Evolutionary conservation across 495 filamentous ascomycete genomes (phyloP).

Genomic region (Hamigera avellanea): DNA sequence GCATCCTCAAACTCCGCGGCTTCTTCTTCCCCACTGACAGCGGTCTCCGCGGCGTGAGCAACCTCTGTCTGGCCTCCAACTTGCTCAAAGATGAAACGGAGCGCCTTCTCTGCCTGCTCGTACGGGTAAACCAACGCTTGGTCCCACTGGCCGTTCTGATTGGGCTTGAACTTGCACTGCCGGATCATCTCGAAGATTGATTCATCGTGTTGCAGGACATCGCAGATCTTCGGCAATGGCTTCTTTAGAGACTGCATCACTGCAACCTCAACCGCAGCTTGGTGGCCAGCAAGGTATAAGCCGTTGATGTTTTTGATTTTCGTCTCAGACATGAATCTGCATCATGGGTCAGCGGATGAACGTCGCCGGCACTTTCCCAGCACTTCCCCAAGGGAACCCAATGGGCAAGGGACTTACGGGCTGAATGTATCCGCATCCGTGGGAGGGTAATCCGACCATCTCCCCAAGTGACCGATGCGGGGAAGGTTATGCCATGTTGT

Average conservation of each 20-base stretch:
- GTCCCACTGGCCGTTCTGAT: conserved; percentile 13
- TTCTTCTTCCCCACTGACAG: conserved; percentile 2
- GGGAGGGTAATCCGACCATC: conserved; percentile 30
- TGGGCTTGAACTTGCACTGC: conserved; percentile 17
- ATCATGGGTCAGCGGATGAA: not conserved
- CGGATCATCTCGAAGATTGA: conserved; percentile 14
- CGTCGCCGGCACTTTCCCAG: not conserved
- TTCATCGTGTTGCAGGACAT: conserved; percentile 19
- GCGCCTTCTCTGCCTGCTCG: conserved; percentile 15
- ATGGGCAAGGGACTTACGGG: conserved; percentile 13
- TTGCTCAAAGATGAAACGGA: conserved; percentile 29
- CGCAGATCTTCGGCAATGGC: conserved; percentile 16
- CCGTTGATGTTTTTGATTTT: conserved; percentile 12
- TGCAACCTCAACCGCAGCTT: conserved; percentile 36
- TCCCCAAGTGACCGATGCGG: conserved; percentile 39
- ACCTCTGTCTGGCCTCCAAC: conserved; percentile 14
- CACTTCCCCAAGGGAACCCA: not conserved
- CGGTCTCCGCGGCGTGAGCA: conserved; percentile 2
- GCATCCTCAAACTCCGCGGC: conserved; percentile 7
- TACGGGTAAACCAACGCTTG: conserved; percentile 21
- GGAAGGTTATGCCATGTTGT: conserved; percentile 44
- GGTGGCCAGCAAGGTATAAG: conserved; percentile 22
- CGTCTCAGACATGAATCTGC: conserved; percentile 10
- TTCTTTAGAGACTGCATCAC: conserved; percentile 26
- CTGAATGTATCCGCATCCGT: conserved; percentile 11